These are phyloP conservation scores for Medicago ruthenica DNA, from an alignment of 306 rosid species.

Conservation along the genomic window DNA sequence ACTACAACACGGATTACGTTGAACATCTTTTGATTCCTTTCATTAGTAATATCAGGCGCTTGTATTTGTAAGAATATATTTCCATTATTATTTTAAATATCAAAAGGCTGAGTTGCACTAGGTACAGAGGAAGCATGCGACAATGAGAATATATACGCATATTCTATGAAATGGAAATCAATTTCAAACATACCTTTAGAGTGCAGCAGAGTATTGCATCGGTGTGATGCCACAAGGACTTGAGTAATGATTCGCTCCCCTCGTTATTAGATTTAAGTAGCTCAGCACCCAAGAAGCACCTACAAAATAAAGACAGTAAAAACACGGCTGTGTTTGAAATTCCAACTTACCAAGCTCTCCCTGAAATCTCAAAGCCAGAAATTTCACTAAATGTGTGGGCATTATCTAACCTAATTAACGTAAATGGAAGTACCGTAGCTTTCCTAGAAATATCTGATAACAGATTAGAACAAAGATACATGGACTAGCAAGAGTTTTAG, in stretches of 20 bases:
- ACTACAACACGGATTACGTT: background rate
- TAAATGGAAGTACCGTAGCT: too few species aligned
- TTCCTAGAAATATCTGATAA: background rate
- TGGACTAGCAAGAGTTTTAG: background rate
- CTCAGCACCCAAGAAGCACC: constrained; percentile 91
- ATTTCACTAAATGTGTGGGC: background rate
- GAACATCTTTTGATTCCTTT: constrained; percentile 10
- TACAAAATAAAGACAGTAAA: constrained; percentile 44
- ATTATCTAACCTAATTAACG: background rate
- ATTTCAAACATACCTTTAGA: constrained; percentile 63
- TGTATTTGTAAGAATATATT: background rate
- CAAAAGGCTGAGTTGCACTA: background rate
- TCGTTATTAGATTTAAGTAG: constrained; percentile 72
- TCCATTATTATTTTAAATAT: background rate
- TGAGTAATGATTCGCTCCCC: constrained; percentile 78
- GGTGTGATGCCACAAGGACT: constrained; percentile 93
- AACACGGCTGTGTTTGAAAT: constrained; percentile 4
- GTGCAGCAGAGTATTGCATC: constrained; percentile 95
- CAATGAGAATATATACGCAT: background rate
- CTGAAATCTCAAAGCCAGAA: too few species aligned
- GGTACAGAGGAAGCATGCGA: background rate
- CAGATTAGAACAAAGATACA: background rate
- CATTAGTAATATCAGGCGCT: background rate
- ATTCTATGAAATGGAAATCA: constrained; percentile 12
- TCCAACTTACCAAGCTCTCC: too few species aligned